phyloP scores from a whole-genome alignment of 2,329 filamentous ascomycete species.

The Scedosporium dehoogii region DNA sequence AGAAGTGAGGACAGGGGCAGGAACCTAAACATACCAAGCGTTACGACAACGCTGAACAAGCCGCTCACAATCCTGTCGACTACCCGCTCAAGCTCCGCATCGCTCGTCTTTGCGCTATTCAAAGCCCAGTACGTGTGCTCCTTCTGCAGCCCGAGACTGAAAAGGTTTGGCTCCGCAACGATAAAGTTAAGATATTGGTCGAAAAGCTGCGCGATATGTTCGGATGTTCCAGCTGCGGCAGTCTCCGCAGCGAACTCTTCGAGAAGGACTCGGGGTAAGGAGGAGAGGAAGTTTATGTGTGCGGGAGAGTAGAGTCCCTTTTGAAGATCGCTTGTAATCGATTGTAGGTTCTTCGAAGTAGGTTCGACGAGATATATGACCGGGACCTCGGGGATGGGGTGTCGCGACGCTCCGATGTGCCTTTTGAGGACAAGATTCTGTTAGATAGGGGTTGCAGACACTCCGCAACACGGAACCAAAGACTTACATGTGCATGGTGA shows the following conservation, averaged over 20 bases:
- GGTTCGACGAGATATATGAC: constrained; percentile 96
- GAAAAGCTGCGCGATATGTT: constrained; percentile 84
- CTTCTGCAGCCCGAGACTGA: constrained; percentile 86
- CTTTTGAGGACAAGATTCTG: constrained; percentile 32
- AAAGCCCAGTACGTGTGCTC: constrained; percentile 90
- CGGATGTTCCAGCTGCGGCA: constrained; percentile 71
- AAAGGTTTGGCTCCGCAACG: constrained; percentile 88
- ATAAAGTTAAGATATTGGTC: constrained; percentile 98
- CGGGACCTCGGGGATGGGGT: constrained; percentile 91
- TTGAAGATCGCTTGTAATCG: constrained; percentile 76
- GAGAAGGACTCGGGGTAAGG: constrained; percentile 77
- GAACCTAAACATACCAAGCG: constrained; percentile 59
- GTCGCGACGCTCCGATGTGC: constrained; percentile 39
- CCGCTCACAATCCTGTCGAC: constrained; percentile 91
- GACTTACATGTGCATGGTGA: constrained; percentile 83
- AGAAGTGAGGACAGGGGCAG: neutral
- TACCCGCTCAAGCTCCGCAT: constrained; percentile 78
- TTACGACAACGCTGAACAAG: constrained; percentile 96
- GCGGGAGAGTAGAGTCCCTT: constrained; percentile 85
- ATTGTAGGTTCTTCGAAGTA: constrained; percentile 66
- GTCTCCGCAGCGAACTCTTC: constrained; percentile 93
- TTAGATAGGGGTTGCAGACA: neutral
- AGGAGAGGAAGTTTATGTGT: constrained; percentile 95
- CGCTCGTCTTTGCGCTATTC: constrained; percentile 84
- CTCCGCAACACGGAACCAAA: neutral